Percentiles rank a stretch among this genome's conserved stretches.
phyloP scores from a whole-genome alignment of 78 protist genomes.

The Guillardia theta region DNA sequence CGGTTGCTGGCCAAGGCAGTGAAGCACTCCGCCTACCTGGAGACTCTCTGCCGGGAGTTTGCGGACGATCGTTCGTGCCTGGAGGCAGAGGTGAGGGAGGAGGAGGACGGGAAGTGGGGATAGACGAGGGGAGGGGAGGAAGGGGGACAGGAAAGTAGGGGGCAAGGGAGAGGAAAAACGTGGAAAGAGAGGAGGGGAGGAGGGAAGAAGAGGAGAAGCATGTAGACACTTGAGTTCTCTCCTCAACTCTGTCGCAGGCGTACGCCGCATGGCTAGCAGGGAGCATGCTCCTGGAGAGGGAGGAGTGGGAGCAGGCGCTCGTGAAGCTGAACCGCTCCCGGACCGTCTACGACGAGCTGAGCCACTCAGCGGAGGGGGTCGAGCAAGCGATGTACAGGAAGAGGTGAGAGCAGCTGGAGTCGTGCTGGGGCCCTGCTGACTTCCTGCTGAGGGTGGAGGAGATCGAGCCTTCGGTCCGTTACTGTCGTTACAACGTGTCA shows the following conservation, averaged over 20 bases:
- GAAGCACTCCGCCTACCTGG: neutral
- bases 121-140: too few relatives aligned
- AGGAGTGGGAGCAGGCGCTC: neutral
- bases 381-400: neutral
- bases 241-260: too few relatives aligned
- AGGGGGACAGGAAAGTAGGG: too few relatives aligned
- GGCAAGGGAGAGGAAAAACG: too few relatives aligned
- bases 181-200: too few relatives aligned
- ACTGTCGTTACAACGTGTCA: neutral
- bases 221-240: too few relatives aligned
- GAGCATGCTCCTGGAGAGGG: neutral
- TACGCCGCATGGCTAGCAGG: neutral
- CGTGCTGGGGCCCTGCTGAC: neutral
- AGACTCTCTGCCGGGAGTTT: neutral
- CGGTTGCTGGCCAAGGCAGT: constrained; percentile 12
- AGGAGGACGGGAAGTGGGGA: too few relatives aligned
- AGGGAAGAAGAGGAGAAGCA: too few relatives aligned
- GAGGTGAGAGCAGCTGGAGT: neutral
- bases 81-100: constrained; percentile 21
- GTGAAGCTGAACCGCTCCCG: neutral
- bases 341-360: constrained; percentile 13
- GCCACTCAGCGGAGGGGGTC: neutral
- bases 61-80: neutral
- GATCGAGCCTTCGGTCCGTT: neutral
- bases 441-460: neutral